phyloP scores from a whole-genome alignment of 2,329 filamentous ascomycete species.

The Rutstroemia sydowiana region DNA sequence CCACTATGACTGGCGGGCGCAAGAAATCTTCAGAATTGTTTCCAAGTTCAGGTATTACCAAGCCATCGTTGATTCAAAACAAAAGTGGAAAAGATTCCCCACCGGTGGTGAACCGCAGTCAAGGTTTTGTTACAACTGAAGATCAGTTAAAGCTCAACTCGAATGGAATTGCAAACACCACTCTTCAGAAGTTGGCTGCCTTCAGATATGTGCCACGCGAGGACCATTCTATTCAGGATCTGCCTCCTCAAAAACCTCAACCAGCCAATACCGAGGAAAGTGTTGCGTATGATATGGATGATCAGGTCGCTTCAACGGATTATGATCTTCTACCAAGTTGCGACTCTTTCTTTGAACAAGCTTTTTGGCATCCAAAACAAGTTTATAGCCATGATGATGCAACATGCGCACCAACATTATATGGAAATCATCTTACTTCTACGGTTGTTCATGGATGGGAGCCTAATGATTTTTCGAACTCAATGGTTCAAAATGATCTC shows the following conservation, averaged over 20 bases:
- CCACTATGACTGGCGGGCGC: constrained; percentile 5
- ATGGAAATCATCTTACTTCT: background rate
- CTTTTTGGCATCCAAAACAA: constrained; percentile 10
- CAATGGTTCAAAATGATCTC: too few species aligned
- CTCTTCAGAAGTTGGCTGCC: constrained; percentile 6
- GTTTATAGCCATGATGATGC: background rate
- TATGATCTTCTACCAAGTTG: background rate
- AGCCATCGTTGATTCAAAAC: constrained; percentile 11
- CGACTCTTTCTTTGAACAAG: constrained; percentile 12
- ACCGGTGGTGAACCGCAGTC: constrained; percentile 14
- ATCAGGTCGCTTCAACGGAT: constrained; percentile 1
- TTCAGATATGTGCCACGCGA: constrained; percentile 9
- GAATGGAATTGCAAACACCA: constrained; percentile 9
- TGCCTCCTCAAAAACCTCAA: background rate
- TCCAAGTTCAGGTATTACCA: constrained; percentile 20
- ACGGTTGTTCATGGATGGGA: background rate
- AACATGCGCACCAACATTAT: background rate
- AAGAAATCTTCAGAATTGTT: constrained; percentile 15
- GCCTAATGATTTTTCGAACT: too few species aligned
- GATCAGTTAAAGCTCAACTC: constrained; percentile 9
- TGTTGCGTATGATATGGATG: too few species aligned
- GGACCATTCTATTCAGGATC: background rate
- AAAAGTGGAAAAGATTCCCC: constrained; percentile 3
- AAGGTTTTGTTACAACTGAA: constrained; percentile 25
- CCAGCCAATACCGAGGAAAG: background rate